Percentiles rank a stretch among this genome's conserved stretches.
Conservation (phyloP, 805 yeast genomes). For the Nakazawaea wickerhamii region DNA sequence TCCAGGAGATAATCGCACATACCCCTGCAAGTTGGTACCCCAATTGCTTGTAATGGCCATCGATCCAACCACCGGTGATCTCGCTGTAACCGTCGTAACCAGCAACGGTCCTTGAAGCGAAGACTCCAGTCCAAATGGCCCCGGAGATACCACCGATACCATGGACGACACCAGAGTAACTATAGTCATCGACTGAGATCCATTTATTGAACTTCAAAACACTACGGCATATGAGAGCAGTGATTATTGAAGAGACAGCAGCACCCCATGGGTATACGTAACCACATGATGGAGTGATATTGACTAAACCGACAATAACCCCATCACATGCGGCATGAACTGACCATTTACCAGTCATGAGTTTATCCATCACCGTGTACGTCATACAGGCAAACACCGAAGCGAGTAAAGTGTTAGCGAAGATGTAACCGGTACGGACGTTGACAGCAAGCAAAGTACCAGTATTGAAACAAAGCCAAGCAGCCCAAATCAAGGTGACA, state of each 20-base stretch:
- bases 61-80: slow-evolving; percentile 42
- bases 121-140: slow-evolving; percentile 37
- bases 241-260: slow-evolving; percentile 34
- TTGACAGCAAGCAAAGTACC: slow-evolving; percentile 38
- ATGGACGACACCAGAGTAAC: slow-evolving; percentile 39
- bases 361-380: slow-evolving; percentile 38
- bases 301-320: slow-evolving; percentile 39
- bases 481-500: slow-evolving; percentile 40
- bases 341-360: slow-evolving; percentile 35
- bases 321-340: slow-evolving; percentile 40
- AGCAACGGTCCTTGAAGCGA: slow-evolving; percentile 38
- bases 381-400: slow-evolving; percentile 42
- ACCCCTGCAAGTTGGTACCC: slow-evolving; percentile 43
- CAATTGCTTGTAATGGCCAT: slow-evolving; percentile 38
- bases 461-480: slow-evolving; percentile 46
- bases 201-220: slow-evolving; percentile 31
- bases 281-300: slow-evolving; percentile 44
- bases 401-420: slow-evolving; percentile 45
- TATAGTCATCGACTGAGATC: slow-evolving; percentile 40
- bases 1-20: slow-evolving; percentile 38
- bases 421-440: slow-evolving; percentile 39
- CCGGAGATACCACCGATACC: slow-evolving; percentile 44
- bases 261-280: slow-evolving; percentile 43
- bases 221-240: slow-evolving; percentile 33
- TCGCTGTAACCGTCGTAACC: slow-evolving; percentile 38